phyloP scores from a whole-genome alignment of 2,329 filamentous ascomycete genomes.

The Rutstroemia sydowiana region DNA sequence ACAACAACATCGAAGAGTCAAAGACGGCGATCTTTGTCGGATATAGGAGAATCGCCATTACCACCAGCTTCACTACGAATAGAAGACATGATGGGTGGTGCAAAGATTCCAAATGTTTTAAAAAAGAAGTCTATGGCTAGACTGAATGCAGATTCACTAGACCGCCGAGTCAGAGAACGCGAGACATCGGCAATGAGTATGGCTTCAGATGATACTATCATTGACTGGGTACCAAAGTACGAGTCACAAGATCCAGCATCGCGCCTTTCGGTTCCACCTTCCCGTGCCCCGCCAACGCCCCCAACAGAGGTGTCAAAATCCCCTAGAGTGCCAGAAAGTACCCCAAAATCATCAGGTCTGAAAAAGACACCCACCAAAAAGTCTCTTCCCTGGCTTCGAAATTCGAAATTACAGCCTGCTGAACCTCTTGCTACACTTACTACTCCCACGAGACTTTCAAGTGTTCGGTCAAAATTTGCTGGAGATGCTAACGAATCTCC shows the following conservation, averaged over 20 bases:
- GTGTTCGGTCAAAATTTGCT: background rate
- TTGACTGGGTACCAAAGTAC: conserved; percentile 19
- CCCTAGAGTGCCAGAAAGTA: no score
- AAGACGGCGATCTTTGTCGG: background rate
- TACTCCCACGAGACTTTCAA: background rate
- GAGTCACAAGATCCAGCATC: conserved; percentile 7
- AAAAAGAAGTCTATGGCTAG: background rate
- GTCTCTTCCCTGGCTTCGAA: conserved; percentile 25
- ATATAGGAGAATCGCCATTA: conserved; percentile 6
- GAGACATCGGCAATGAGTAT: conserved; percentile 12
- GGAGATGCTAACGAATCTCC: conserved; percentile 8
- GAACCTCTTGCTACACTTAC: conserved; percentile 1
- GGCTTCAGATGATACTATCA: conserved; percentile 18
- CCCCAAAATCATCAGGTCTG: background rate
- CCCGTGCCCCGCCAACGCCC: background rate
- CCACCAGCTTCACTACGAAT: conserved; percentile 12
- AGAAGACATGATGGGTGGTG: conserved; percentile 16
- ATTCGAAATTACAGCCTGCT: conserved; percentile 10
- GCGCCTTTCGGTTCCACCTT: background rate
- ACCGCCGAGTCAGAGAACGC: background rate
- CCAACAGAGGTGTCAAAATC: background rate
- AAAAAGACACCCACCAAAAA: conserved; percentile 13
- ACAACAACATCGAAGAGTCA: background rate
- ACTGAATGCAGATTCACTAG: background rate
- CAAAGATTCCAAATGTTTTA: conserved; percentile 5